These are phyloP conservation scores for Blastocystis hominis DNA, from an alignment of 352 stramenopile species.

Conservation along the genomic window DNA sequence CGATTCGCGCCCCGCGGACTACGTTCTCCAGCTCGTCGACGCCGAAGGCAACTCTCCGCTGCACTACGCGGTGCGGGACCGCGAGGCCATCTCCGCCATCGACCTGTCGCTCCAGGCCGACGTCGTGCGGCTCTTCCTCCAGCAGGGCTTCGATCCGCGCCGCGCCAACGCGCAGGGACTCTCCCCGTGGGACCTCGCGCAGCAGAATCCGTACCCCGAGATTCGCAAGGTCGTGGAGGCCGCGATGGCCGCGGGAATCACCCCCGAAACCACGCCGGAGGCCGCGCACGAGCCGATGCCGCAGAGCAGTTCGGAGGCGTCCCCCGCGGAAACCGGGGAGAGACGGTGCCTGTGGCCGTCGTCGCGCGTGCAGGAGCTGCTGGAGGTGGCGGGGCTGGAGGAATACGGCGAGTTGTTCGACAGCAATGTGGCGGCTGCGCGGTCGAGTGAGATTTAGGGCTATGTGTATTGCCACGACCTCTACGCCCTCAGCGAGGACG, in stretches of 20 bases:
- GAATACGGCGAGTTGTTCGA: constrained; percentile 34
- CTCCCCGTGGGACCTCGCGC: background rate
- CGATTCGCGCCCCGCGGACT: background rate
- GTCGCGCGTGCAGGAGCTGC: background rate
- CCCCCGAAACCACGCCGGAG: background rate
- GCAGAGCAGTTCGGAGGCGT: background rate
- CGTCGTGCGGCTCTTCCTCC: constrained; percentile 4
- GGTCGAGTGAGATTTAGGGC: background rate
- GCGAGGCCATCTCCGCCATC: background rate
- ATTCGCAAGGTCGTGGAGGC: background rate
- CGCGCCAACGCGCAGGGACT: background rate
- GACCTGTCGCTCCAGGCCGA: background rate
- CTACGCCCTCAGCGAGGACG: background rate
- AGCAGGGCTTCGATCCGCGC: background rate
- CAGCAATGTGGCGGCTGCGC: background rate
- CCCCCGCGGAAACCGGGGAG: background rate
- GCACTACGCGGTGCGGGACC: background rate
- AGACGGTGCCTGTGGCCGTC: background rate
- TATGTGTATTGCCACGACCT: constrained; percentile 18
- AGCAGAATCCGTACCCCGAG: background rate
- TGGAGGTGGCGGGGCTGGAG: background rate
- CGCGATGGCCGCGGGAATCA: background rate
- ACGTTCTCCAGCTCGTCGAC: background rate
- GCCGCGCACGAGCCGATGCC: background rate
- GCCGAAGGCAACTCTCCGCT: constrained; percentile 23